Base-by-base conservation (phyloP, 75 land plant genomes). In the Picea sitchensis region DNA sequence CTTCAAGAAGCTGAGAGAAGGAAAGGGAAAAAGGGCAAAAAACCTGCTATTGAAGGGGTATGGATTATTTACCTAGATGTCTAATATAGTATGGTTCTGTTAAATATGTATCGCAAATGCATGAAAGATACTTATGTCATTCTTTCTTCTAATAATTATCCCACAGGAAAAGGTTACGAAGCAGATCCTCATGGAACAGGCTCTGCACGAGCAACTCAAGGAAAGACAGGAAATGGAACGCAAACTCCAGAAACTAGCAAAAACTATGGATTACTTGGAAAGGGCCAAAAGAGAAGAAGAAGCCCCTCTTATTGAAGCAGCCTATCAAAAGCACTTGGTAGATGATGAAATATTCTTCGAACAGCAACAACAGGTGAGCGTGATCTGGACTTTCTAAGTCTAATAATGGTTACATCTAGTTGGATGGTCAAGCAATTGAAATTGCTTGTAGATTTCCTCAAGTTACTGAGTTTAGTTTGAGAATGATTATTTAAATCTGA, bases 231-330 rank as follows among this genome's bases (percentile, higher is more conserved):
- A 96, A 80, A 91, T 91, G 92, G 99, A 96, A 78, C 91, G 94
- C 79, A 96, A 94, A 76, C 80, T 96, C 14, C 95, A 87, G 76
- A 96, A 91, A 64, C 85, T 96, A 0, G 95, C 90, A 0, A 96
- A 96, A 75, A 96, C 95, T 3, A 91, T 96, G 98, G 99, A 96
- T 81, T 85, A 94, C 77, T 36, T 94, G 83, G 99, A 96, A 79
- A 93, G 99, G 82, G 99, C 99, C 4, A 97, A 89, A 82, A 92
- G 99, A 65, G 99, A 95, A 80, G 98, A 97, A 79, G 95, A 92
- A 72, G 88, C 96, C 56, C 94, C 98, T 1, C 78, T 97, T 73
- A 91, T 97, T 84, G 91, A 92, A 72, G 94, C 87, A 59, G 94
- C 94, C 30, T 93, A 85, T 81, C 86, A 83, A 58, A 86, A 85